These are phyloP conservation scores for Chionographis japonica DNA, from an alignment of 106 monocot genomes.

Conservation along the genomic window DNA sequence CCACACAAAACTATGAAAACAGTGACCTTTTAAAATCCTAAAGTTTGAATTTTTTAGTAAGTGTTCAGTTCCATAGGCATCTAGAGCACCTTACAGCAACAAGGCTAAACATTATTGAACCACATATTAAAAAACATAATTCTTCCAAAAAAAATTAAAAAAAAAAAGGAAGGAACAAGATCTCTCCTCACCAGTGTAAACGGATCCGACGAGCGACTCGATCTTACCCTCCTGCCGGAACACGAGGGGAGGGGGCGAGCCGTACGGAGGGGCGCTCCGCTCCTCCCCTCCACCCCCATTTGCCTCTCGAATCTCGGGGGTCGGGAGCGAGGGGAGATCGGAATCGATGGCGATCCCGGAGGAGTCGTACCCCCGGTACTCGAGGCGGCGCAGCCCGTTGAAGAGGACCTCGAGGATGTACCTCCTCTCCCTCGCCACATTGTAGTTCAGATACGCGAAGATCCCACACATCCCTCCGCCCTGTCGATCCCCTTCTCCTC, in stretches of 20 bases:
- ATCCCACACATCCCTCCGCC: conserved; percentile 76
- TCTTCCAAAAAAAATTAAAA: not conserved
- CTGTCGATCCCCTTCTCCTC: not conserved
- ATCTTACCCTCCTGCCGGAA: conserved; percentile 96
- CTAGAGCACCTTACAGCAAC: too few species aligned
- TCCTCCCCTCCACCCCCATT: not conserved
- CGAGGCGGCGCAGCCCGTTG: conserved; percentile 85
- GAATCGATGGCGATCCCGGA: conserved; percentile 92
- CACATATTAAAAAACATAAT: too few species aligned
- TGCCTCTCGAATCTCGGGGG: too few species aligned
- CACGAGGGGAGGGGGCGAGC: conserved; percentile 53
- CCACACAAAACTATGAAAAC: too few species aligned
- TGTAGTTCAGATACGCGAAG: conserved; percentile 96
- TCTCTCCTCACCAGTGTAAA: conserved; percentile 58
- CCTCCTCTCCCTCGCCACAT: conserved; percentile 72
- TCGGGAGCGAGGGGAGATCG: conserved; percentile 12
- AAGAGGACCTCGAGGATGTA: conserved; percentile 94
- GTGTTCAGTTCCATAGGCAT: too few species aligned
- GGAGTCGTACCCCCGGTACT: conserved; percentile 98
- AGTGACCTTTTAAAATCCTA: too few species aligned
- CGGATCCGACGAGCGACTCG: conserved; percentile 85
- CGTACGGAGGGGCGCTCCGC: conserved; percentile 22
- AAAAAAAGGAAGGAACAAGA: not conserved
- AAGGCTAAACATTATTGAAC: too few species aligned
- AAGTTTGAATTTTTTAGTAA: too few species aligned